Conservation (phyloP, 2,329 filamentous ascomycete genomes). For the Monosporascus sp. region DNA sequence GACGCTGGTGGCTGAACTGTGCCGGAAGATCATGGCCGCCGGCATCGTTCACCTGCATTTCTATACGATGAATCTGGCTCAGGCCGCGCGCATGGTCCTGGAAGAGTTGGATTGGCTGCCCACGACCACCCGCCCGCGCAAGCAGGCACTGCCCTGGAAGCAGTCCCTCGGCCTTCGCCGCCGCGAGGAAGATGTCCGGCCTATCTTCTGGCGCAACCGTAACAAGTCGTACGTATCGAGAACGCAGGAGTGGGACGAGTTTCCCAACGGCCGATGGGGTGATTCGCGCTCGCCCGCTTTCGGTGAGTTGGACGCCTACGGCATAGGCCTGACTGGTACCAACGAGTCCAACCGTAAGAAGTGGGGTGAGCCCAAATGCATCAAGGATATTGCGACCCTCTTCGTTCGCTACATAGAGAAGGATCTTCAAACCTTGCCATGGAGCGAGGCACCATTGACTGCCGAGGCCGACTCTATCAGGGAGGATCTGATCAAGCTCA, state of each 20-base stretch:
- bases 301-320: slow-evolving; percentile 90
- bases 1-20: slow-evolving; percentile 82
- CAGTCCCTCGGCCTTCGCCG: slow-evolving; percentile 86
- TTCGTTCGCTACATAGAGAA: slow-evolving; percentile 83
- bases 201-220: slow-evolving; percentile 97
- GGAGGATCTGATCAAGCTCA: slow-evolving; percentile 71
- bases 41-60: slow-evolving; percentile 91
- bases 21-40: slow-evolving; percentile 72
- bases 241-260: slow-evolving; percentile 98
- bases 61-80: slow-evolving; percentile 98
- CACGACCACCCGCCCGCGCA: slow-evolving; percentile 68
- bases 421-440: slow-evolving; percentile 76
- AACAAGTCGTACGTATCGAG: slow-evolving; percentile 93
- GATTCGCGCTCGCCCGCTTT: slow-evolving; percentile 95
- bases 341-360: slow-evolving; percentile 95
- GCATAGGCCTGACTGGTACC: slow-evolving; percentile 86
- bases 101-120: slow-evolving; percentile 84
- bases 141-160: slow-evolving; percentile 92
- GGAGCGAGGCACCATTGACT: slow-evolving; percentile 87
- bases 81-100: slow-evolving; percentile 88
- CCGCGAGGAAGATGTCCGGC: slow-evolving; percentile 89
- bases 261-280: slow-evolving; percentile 97
- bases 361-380: slow-evolving; percentile 79
- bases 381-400: slow-evolving; percentile 74
- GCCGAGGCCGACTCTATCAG: slow-evolving; percentile 76